Percentiles rank a stretch among this genome's conserved stretches.
These are phyloP conservation scores for Cichorium intybus DNA, from an alignment of 140 eudicot genomes.

Conservation along the genomic window DNA sequence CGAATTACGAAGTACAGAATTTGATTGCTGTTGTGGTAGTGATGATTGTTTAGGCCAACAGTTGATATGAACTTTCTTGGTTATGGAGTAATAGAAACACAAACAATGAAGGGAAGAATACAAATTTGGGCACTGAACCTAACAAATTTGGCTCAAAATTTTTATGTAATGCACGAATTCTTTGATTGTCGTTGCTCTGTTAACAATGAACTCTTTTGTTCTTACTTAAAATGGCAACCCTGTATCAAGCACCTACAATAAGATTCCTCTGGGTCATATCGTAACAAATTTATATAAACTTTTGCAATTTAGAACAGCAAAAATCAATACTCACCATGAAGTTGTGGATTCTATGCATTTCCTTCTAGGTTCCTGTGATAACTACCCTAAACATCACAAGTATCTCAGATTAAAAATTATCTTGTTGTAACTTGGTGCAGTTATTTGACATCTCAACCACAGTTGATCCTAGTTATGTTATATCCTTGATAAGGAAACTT, in stretches of 20 bases:
- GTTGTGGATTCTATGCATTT: neutral
- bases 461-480: constrained; percentile 86
- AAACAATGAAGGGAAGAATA: too few species aligned
- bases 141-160: neutral
- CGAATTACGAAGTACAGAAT: neutral
- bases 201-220: neutral
- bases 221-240: too few species aligned
- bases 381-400: neutral
- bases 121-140: neutral
- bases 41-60: neutral
- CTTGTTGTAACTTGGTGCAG: constrained; percentile 40
- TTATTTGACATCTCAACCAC: constrained; percentile 82
- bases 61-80: too few species aligned
- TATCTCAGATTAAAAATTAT: neutral
- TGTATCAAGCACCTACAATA: neutral
- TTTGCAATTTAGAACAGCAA: neutral
- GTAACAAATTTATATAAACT: neutral
- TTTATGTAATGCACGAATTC: neutral
- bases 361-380: neutral
- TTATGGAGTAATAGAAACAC: too few species aligned
- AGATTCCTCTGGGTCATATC: neutral
- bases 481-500: constrained; percentile 87
- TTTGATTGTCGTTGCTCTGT: neutral
- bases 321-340: neutral
- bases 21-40: neutral